Percentiles rank a stretch among this genome's conserved stretches.
phyloP scores from a whole-genome alignment of 192 early-diverging fungal genomes.

The Gryganskiella cystojenkinii region DNA sequence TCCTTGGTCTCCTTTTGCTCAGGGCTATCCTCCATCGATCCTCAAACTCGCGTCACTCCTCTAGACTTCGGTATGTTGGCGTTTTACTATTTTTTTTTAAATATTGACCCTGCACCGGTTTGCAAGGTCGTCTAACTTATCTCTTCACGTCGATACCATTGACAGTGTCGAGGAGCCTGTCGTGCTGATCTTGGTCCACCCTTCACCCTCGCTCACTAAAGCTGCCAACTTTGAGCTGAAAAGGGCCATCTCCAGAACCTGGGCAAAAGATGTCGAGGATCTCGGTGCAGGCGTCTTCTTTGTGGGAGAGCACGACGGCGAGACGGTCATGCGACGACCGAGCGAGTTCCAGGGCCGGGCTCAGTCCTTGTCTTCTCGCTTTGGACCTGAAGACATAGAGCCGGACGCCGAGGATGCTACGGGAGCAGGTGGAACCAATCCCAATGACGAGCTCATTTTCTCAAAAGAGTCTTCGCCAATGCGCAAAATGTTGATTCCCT shows the following conservation, averaged over 20 bases:
- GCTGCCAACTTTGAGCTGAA: conserved; percentile 43
- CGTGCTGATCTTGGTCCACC: conserved; percentile 43
- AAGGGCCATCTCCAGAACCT: conserved; percentile 40
- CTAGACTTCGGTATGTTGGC: conserved; percentile 18
- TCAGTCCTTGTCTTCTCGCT: conserved; percentile 22
- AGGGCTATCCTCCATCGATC: conserved; percentile 9
- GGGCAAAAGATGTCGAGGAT: conserved; percentile 50
- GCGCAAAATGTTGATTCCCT: conserved; percentile 51
- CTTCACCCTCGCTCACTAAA: conserved; percentile 31
- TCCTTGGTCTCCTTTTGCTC: conserved; percentile 13
- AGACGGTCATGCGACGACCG: conserved; percentile 40
- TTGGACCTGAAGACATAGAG: conserved; percentile 9
- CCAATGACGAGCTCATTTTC: background rate
- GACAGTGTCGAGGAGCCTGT: conserved; percentile 33
- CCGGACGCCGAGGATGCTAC: background rate
- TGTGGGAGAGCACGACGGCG: conserved; percentile 48
- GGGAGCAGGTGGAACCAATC: conserved; percentile 4
- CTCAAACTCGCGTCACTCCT: background rate
- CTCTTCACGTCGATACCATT: background rate
- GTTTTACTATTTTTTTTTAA: background rate
- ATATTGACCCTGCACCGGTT: background rate
- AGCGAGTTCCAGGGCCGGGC: conserved; percentile 41
- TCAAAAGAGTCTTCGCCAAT: conserved; percentile 36
- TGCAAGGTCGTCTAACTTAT: background rate
- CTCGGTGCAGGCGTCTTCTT: conserved; percentile 40